These are phyloP conservation scores for Trichoderma pleuroti DNA, from an alignment of 2,329 filamentous ascomycete genomes.

Conservation along the genomic window DNA sequence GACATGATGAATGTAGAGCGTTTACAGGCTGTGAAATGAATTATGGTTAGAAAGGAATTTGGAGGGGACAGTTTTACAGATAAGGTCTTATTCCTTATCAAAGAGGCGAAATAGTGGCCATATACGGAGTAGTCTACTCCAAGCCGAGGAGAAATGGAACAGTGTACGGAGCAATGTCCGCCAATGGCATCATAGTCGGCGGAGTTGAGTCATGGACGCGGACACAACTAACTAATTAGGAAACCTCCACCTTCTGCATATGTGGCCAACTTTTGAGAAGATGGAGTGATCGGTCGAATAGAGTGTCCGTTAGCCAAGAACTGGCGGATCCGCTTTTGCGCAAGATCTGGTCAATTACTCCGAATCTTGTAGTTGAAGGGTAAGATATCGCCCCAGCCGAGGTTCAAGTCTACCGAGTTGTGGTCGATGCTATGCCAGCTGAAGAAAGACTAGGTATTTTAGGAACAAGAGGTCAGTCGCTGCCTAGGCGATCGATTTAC, in stretches of 20 bases:
- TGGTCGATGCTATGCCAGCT: not conserved
- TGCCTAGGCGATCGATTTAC: not conserved
- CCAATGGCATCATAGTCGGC: not conserved
- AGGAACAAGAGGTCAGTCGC: not conserved
- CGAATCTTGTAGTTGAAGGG: not conserved
- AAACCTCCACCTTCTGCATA: slow-evolving; percentile 3
- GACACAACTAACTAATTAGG: not conserved
- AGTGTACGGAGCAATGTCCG: not conserved
- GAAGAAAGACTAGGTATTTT: not conserved
- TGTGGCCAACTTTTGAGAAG: not conserved
- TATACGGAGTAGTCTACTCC: no score
- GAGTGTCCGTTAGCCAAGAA: not conserved
- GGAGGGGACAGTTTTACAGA: not conserved
- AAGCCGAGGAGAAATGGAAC: not conserved
- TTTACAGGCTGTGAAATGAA: not conserved
- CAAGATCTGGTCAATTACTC: not conserved
- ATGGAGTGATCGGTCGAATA: not conserved
- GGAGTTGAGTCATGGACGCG: not conserved
- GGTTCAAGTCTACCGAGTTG: not conserved
- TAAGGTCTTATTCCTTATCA: not conserved
- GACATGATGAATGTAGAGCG: slow-evolving; percentile 17
- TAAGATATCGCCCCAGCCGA: not conserved
- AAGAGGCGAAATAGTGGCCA: not conserved
- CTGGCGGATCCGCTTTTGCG: not conserved
- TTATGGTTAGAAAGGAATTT: not conserved